Conservation (phyloP, 371 early-diverging fungal genomes). For the Nematocida ironsii region DNA sequence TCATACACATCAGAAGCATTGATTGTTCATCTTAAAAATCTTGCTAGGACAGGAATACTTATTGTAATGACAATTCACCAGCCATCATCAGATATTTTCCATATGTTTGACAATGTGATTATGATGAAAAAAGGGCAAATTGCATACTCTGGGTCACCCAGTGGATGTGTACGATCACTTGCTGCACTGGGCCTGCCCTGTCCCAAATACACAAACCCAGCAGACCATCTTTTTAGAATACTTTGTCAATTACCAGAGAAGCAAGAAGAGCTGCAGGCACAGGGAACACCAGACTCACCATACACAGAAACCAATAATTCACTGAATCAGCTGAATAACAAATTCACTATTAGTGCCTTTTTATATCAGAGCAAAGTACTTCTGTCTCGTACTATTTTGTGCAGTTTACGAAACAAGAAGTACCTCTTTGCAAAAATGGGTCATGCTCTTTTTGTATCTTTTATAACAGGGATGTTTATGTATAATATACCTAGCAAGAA, state of each 20-base stretch:
- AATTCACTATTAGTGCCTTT: background rate
- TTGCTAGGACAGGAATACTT: slow-evolving; percentile 74
- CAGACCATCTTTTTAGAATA: slow-evolving; percentile 72
- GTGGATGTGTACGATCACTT: slow-evolving; percentile 72
- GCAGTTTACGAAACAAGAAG: slow-evolving; percentile 47
- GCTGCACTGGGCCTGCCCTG: slow-evolving; percentile 75
- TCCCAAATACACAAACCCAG: slow-evolving; percentile 83
- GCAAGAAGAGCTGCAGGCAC: background rate
- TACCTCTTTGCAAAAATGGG: slow-evolving; percentile 41
- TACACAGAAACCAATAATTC: background rate
- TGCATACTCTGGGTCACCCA: slow-evolving; percentile 71
- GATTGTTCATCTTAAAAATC: slow-evolving; percentile 76
- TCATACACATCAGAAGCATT: slow-evolving; percentile 84
- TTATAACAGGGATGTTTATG: slow-evolving; percentile 50
- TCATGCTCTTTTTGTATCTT: slow-evolving; percentile 40
- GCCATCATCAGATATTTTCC: slow-evolving; percentile 63
- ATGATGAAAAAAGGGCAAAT: slow-evolving; percentile 48
- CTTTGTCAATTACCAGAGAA: slow-evolving; percentile 25
- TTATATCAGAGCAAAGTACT: slow-evolving; percentile 26
- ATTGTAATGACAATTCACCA: slow-evolving; percentile 62
- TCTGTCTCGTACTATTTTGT: slow-evolving; percentile 41
- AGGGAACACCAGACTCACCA: background rate
- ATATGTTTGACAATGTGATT: slow-evolving; percentile 62
- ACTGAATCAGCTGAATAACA: background rate
- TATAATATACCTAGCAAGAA: slow-evolving; percentile 52